phyloP scores from a whole-genome alignment of 2,329 filamentous ascomycete genomes.

The Aureobasidium sp. region DNA sequence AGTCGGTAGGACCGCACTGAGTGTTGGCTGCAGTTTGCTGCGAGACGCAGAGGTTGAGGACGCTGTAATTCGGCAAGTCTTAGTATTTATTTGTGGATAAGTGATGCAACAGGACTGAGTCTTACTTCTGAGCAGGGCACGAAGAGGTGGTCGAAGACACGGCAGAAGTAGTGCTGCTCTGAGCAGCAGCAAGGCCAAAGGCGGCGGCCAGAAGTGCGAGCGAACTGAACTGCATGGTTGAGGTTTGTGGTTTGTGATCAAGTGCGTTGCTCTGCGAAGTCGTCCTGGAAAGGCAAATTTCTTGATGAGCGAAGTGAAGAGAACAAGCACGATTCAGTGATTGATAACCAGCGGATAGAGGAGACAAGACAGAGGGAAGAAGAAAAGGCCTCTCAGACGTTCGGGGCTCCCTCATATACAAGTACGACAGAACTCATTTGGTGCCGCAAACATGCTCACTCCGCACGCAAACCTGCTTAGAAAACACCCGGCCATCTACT shows the following conservation, averaged over 20 bases:
- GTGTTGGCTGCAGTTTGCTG: constrained; percentile 37
- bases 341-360: not conserved
- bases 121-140: constrained; percentile 34
- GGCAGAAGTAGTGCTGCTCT: constrained; percentile 28
- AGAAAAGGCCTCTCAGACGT: not conserved
- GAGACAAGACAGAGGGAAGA: not conserved
- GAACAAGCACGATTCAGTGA: not conserved
- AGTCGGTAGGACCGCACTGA: constrained; percentile 43
- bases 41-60: constrained; percentile 44
- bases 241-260: not conserved
- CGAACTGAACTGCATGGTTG: constrained; percentile 15
- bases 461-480: not conserved
- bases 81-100: not conserved
- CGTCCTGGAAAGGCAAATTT: too few relatives aligned
- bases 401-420: not conserved
- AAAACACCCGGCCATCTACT: not conserved
- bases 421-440: not conserved
- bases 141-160: constrained; percentile 22
- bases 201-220: constrained; percentile 29
- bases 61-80: constrained; percentile 30
- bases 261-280: not conserved
- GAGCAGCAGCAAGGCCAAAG: constrained; percentile 26
- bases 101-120: not conserved
- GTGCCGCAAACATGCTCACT: constrained; percentile 9
- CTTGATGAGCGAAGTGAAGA: not conserved